Evolutionary conservation across 140 eudicot species (phyloP).

Genomic region (Cichorium intybus): DNA sequence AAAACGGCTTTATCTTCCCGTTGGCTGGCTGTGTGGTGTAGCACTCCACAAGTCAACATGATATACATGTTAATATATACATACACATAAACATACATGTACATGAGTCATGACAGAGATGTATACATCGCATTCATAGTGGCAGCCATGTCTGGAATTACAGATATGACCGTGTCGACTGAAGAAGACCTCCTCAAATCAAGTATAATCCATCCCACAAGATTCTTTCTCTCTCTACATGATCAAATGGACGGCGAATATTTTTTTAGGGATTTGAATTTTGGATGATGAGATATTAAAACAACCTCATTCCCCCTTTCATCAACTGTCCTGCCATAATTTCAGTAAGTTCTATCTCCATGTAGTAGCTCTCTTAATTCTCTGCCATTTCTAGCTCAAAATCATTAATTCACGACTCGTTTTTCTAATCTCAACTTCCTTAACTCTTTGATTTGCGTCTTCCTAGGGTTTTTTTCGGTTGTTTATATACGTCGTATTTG

Average conservation of each 20-base stretch:
- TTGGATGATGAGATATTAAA: constrained; percentile 18
- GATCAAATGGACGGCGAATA: neutral
- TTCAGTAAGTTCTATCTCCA: constrained; percentile 1
- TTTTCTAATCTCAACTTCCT: neutral
- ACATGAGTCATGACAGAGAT: constrained; percentile 17
- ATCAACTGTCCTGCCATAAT: constrained; percentile 25
- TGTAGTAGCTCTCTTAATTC: constrained; percentile 15
- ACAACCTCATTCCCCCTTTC: constrained; percentile 15
- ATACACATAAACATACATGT: neutral
- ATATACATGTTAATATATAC: neutral
- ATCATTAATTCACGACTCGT: neutral
- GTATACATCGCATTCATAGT: constrained; percentile 22
- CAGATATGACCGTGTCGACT: constrained; percentile 17
- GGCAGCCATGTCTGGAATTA: constrained; percentile 34
- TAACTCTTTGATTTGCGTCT: neutral
- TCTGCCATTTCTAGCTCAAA: neutral
- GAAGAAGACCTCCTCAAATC: constrained; percentile 10
- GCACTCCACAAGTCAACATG: neutral
- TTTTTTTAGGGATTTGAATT: constrained; percentile 6
- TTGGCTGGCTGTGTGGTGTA: neutral
- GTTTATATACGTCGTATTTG: neutral
- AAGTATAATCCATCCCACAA: constrained; percentile 1
- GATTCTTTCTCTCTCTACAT: neutral
- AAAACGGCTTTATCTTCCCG: neutral
- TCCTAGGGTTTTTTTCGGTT: neutral